Evolutionary conservation across 208 protist genomes (phyloP).

Genomic region (Trypanosoma boissoni): DNA sequence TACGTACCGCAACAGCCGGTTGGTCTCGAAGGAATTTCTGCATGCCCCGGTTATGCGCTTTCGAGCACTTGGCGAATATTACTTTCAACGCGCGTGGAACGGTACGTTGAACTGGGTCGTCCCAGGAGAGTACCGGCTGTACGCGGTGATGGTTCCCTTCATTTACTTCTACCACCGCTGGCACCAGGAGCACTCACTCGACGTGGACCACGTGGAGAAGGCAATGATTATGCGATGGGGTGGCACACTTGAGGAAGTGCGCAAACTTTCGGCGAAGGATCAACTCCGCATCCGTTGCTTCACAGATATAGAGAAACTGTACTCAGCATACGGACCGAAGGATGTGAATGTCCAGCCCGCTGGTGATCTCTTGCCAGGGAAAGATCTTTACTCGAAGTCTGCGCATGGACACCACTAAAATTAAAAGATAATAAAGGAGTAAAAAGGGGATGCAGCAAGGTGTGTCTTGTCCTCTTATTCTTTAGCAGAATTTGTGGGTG

Average conservation of each 20-base stretch:
- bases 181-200: slow-evolving; percentile 79
- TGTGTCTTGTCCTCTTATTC: slow-evolving; percentile 3
- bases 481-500: slow-evolving; percentile 8
- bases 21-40: slow-evolving; percentile 66
- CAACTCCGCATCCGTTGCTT: slow-evolving; percentile 80
- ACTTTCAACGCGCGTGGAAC: slow-evolving; percentile 83
- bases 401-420: slow-evolving; percentile 24
- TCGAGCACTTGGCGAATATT: slow-evolving; percentile 78
- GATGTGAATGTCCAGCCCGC: slow-evolving; percentile 72
- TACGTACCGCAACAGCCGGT: slow-evolving; percentile 74
- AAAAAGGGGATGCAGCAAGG: not conserved
- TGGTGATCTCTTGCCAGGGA: slow-evolving; percentile 71
- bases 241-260: slow-evolving; percentile 75
- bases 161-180: slow-evolving; percentile 88
- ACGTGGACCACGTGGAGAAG: slow-evolving; percentile 72
- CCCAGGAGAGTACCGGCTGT: slow-evolving; percentile 79
- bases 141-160: slow-evolving; percentile 55
- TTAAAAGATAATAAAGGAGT: too few relatives aligned
- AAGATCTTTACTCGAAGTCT: slow-evolving; percentile 65
- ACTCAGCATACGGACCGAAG: slow-evolving; percentile 85
- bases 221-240: slow-evolving; percentile 85
- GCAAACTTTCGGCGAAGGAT: slow-evolving; percentile 77
- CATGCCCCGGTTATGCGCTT: slow-evolving; percentile 59
- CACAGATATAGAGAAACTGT: slow-evolving; percentile 79
- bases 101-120: slow-evolving; percentile 61